Evolutionary conservation across 805 yeast genomes (phyloP).

Genomic region (Yamadazyma laniorum): DNA sequence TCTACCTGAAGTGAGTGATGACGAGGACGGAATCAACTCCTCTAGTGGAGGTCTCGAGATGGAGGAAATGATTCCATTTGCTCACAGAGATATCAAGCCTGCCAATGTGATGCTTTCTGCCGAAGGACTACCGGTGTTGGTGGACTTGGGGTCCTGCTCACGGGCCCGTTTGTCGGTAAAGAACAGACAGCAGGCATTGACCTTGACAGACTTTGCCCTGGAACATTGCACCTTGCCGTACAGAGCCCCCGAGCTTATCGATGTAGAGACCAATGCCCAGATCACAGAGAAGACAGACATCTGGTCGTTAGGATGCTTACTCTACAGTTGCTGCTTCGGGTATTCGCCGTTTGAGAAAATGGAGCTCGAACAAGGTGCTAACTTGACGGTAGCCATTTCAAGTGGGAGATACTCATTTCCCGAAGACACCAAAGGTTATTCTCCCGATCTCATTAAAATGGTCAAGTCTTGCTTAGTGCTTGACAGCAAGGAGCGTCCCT

Average conservation of each 20-base stretch:
- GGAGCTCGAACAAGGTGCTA: slow-evolving; percentile 80
- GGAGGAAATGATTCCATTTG: slow-evolving; percentile 60
- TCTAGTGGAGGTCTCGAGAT: slow-evolving; percentile 29
- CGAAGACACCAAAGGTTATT: slow-evolving; percentile 45
- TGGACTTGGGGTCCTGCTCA: slow-evolving; percentile 81
- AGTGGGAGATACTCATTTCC: slow-evolving; percentile 67
- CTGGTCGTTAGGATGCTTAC: slow-evolving; percentile 88
- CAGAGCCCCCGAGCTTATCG: slow-evolving; percentile 87
- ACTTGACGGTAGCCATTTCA: slow-evolving; percentile 69
- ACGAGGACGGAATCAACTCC: slow-evolving; percentile 22
- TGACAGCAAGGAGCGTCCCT: slow-evolving; percentile 62
- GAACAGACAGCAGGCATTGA: slow-evolving; percentile 67
- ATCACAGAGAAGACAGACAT: slow-evolving; percentile 78
- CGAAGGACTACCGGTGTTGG: slow-evolving; percentile 73
- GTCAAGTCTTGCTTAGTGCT: slow-evolving; percentile 61
- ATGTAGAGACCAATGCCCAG: slow-evolving; percentile 62
- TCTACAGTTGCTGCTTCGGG: slow-evolving; percentile 75
- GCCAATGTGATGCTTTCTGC: slow-evolving; percentile 80
- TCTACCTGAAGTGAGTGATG: slow-evolving; percentile 21
- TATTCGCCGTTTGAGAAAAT: slow-evolving; percentile 85
- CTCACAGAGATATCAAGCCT: slow-evolving; percentile 87
- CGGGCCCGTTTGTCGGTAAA: slow-evolving; percentile 55
- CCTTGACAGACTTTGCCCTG: slow-evolving; percentile 75
- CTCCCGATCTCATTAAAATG: slow-evolving; percentile 53
- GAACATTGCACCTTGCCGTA: slow-evolving; percentile 85